Percentiles rank a stretch among this genome's conserved stretches.
phyloP scores from a whole-genome alignment of 2,329 filamentous ascomycete genomes.

The Botrytis deweyae region DNA sequence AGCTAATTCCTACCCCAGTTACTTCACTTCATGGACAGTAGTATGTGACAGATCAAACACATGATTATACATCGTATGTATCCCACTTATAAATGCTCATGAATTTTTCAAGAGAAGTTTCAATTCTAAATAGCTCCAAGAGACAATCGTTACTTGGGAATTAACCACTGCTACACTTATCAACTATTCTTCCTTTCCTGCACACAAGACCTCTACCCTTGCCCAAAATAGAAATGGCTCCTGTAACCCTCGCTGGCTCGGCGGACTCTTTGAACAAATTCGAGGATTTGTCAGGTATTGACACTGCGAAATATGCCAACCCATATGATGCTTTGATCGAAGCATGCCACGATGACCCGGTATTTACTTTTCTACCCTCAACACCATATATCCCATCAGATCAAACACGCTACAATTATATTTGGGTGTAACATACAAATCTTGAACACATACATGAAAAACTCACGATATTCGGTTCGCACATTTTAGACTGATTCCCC shows the following conservation, averaged over 20 bases:
- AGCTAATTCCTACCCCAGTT: background rate
- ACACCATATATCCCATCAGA: background rate
- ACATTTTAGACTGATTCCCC: background rate
- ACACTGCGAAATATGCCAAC: slow-evolving; percentile 35
- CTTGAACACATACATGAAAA: background rate
- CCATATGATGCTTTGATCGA: slow-evolving; percentile 40
- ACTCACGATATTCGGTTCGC: background rate
- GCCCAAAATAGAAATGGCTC: slow-evolving; percentile 25
- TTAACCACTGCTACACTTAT: background rate
- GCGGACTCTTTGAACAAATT: slow-evolving; percentile 38
- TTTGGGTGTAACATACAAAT: background rate
- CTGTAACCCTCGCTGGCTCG: slow-evolving; percentile 25
- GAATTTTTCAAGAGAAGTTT: background rate
- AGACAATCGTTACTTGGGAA: background rate
- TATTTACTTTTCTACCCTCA: slow-evolving; percentile 19
- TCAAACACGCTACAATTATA: background rate
- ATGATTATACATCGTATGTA: background rate
- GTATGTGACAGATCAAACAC: background rate
- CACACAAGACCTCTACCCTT: background rate
- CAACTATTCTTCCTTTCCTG: background rate
- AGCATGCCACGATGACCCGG: slow-evolving; percentile 38
- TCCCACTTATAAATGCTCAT: background rate
- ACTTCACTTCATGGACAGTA: background rate
- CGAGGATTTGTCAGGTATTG: slow-evolving; percentile 39
- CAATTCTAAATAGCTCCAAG: background rate